Evolutionary conservation across 768 basidiomycete species (phyloP), one percentile per base, ranked within the genome.

Genomic region (Russula earlei): DNA sequence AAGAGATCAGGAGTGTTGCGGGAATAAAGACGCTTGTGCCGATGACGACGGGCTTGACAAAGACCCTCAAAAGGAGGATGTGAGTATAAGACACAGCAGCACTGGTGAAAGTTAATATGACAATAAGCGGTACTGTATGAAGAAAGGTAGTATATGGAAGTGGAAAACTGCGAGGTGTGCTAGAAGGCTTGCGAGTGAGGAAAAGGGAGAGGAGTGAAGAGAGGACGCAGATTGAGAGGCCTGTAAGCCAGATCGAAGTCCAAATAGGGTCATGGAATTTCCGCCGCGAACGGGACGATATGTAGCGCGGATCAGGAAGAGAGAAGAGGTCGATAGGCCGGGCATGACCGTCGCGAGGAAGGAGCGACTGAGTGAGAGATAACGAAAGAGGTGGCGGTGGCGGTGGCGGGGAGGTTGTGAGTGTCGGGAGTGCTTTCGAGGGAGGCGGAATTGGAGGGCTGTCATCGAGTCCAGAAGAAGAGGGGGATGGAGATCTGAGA

Each of bases 1-100:
- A 80, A 40, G 85, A 88, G 47, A 88, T 74, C 64, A 87, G 77
- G 58, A 91, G 72, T 0, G 84, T 83, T 25, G 78, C 77, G 38
- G 90, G 88, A 46, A 88, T 81, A 64, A 86, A 85, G 25, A 91
- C 73, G 17, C 83, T 82, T 0, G 87, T 90, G 22, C 77, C 77
- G 36, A 91, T 70, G 74, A 95, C 83, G 48, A 91, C 86, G 17
- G 92, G 91, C 54, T 84, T 81, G 55, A 90, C 86, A 63, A 92
- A 91, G 56, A 89, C 75, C 55, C 84, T 81, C 48, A 95, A 71
- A 40, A 94, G 75, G 60, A 83, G 77, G 41, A 91, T 81, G 66
- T 90, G 86, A 41, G 74, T 69, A 66, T 91, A 91, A 8, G 88
- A 85, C 43, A 79, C 78, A 20, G 74, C 68, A 11, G 89, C 87